A percentile compares a stretch with the other conserved stretches of the same genome.
phyloP scores from a whole-genome alignment of 768 basidiomycete species.

The Coprinopsis marcescibilis region DNA sequence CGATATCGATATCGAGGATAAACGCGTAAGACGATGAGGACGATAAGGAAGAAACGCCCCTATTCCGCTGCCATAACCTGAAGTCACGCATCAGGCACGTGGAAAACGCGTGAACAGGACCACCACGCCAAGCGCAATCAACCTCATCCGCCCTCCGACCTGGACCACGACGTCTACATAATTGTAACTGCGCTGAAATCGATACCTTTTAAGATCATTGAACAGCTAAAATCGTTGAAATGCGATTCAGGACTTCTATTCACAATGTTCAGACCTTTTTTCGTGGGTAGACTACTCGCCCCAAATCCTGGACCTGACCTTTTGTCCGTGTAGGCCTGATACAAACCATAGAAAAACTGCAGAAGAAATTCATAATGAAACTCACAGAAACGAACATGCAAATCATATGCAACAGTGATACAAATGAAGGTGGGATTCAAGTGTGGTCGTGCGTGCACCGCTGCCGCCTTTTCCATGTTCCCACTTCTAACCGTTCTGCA shows the following conservation, averaged over 20 bases:
- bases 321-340: slow-evolving; percentile 50
- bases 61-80: no score
- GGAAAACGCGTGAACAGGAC: no score
- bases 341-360: slow-evolving; percentile 76
- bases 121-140: no score
- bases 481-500: background rate
- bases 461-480: background rate
- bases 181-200: background rate
- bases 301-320: background rate
- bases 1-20: no score
- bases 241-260: slow-evolving; percentile 29
- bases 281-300: slow-evolving; percentile 21
- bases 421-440: slow-evolving; percentile 79
- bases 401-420: slow-evolving; percentile 78
- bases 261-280: slow-evolving; percentile 27
- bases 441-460: slow-evolving; percentile 59
- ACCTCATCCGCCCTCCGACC: no score
- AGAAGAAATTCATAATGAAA: slow-evolving; percentile 79
- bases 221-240: slow-evolving; percentile 6
- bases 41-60: no score
- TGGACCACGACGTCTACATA: no score
- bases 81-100: no score
- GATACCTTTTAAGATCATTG: background rate
- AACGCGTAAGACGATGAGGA: no score
- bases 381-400: slow-evolving; percentile 71